Evolutionary conservation across 139 green algal species (phyloP).

Genomic region (Chlamydomonas schloesseri): DNA sequence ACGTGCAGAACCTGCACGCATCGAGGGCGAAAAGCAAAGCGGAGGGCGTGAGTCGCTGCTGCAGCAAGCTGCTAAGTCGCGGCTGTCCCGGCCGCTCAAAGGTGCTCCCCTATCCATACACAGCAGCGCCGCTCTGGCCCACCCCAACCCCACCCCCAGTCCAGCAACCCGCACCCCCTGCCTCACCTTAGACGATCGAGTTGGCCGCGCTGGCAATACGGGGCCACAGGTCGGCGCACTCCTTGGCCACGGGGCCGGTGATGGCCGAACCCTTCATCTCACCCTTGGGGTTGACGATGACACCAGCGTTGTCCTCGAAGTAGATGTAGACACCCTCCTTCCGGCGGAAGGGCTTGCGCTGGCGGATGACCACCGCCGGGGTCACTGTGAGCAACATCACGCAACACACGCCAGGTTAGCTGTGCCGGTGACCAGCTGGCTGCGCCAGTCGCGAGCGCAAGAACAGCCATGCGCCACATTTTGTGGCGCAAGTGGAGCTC

Average conservation of each 20-base stretch:
- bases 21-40: background rate
- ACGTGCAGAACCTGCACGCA: too few relatives aligned
- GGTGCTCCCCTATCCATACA: too few relatives aligned
- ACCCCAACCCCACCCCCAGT: background rate
- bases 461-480: too few relatives aligned
- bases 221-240: slow-evolving; percentile 99
- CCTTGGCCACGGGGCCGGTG: slow-evolving; percentile 98
- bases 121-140: background rate
- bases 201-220: slow-evolving; percentile 98
- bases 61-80: too few relatives aligned
- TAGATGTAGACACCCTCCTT: slow-evolving; percentile 99
- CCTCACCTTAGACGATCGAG: slow-evolving; percentile 92
- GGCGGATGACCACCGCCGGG: slow-evolving; percentile 96
- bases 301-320: slow-evolving; percentile 99
- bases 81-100: too few relatives aligned
- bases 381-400: slow-evolving; percentile 56
- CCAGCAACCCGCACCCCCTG: background rate
- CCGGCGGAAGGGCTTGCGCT: slow-evolving; percentile 98
- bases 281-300: slow-evolving; percentile 99
- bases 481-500: too few relatives aligned
- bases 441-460: too few relatives aligned
- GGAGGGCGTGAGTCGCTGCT: too few relatives aligned
- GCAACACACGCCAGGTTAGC: too few relatives aligned
- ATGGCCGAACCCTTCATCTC: slow-evolving; percentile 99
- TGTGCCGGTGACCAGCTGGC: too few relatives aligned